These are phyloP conservation scores for Echites panduratus DNA, from an alignment of 257 asterid genomes.

Conservation along the genomic window DNA sequence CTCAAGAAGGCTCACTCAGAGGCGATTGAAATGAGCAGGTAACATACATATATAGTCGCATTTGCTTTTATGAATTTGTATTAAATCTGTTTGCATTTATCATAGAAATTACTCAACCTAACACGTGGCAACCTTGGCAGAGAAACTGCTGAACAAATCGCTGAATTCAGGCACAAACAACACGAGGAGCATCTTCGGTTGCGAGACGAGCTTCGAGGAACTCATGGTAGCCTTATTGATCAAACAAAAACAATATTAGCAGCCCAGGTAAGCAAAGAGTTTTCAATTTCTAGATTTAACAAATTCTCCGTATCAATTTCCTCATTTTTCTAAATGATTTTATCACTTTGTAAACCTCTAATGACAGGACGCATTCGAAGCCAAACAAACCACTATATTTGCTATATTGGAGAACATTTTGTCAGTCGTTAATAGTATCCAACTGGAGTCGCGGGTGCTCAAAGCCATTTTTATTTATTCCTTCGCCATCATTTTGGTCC, in stretches of 20 bases:
- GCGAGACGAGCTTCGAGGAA: slow-evolving; percentile 56
- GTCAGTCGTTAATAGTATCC: slow-evolving; percentile 65
- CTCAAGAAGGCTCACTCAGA: slow-evolving; percentile 61
- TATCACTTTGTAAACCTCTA: not conserved
- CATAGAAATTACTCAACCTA: not conserved
- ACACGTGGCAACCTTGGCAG: slow-evolving; percentile 23
- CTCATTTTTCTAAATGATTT: not conserved
- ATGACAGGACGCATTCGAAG: slow-evolving; percentile 69
- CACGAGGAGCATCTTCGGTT: slow-evolving; percentile 58
- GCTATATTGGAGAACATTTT: slow-evolving; percentile 69
- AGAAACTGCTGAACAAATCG: slow-evolving; percentile 48
- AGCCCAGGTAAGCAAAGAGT: slow-evolving; percentile 50
- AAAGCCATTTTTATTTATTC: slow-evolving; percentile 56
- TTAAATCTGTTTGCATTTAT: not conserved
- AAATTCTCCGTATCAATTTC: not conserved
- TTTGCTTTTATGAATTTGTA: too few relatives aligned
- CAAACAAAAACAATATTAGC: slow-evolving; percentile 64
- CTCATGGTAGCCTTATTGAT: slow-evolving; percentile 63
- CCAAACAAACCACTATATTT: slow-evolving; percentile 77
- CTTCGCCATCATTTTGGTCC: slow-evolving; percentile 51
- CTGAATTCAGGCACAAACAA: slow-evolving; percentile 64
- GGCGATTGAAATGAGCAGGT: slow-evolving; percentile 89
- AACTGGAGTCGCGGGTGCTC: slow-evolving; percentile 61
- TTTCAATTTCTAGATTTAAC: too few relatives aligned
- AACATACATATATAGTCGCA: too few relatives aligned